These are phyloP conservation scores for Yamadazyma triangularis DNA, from an alignment of 1,139 yeast species.

Conservation along the genomic window DNA sequence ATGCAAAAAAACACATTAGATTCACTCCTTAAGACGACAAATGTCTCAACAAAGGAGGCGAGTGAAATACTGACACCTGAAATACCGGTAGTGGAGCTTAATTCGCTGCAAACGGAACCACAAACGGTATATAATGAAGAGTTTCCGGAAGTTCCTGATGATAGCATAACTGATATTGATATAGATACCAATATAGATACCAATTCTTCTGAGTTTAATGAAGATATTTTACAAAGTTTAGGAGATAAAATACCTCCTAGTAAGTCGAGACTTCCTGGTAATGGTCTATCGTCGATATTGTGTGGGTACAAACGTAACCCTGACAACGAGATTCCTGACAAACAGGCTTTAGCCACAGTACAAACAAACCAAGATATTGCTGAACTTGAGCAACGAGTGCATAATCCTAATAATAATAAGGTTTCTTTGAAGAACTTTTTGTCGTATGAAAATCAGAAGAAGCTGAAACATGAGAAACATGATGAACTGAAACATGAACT, in stretches of 20 bases:
- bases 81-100: background rate
- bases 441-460: background rate
- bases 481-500: too few relatives aligned
- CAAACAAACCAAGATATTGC: background rate
- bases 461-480: background rate
- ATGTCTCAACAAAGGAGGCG: constrained; percentile 4
- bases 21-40: constrained; percentile 4
- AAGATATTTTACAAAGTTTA: too few relatives aligned
- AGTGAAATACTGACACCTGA: too few relatives aligned
- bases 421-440: background rate
- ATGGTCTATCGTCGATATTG: too few relatives aligned
- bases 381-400: background rate
- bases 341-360: background rate
- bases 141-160: background rate
- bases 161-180: background rate
- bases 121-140: background rate
- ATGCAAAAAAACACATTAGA: constrained; percentile 8
- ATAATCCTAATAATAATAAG: background rate
- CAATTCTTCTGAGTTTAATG: background rate
- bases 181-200: too few relatives aligned
- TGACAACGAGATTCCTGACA: too few relatives aligned
- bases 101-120: constrained; percentile 1
- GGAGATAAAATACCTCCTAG: too few relatives aligned
- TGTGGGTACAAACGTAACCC: too few relatives aligned
- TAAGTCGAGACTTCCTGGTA: too few relatives aligned